Conservation (phyloP, 2,329 filamentous ascomycete species). For the Pyricularia pennisetigena region DNA sequence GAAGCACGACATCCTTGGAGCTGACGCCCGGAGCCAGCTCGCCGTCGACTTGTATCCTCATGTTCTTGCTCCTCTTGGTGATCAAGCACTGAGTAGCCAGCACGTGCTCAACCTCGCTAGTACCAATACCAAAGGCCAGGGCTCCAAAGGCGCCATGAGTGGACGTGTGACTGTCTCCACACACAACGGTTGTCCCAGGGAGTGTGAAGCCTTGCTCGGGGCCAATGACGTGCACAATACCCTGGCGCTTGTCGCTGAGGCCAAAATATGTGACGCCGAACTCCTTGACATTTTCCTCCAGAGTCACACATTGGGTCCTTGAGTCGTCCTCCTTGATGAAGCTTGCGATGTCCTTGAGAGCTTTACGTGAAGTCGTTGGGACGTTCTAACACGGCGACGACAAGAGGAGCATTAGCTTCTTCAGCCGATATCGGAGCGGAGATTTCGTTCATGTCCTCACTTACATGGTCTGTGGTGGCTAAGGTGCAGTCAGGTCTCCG, state of each 20-base stretch:
- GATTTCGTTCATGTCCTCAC: conserved; percentile 20
- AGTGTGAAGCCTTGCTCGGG: conserved; percentile 98
- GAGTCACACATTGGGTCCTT: conserved; percentile 83
- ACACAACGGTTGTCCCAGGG: conserved; percentile 92
- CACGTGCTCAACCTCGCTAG: conserved; percentile 97
- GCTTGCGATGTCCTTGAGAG: conserved; percentile 83
- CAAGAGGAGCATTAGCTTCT: conserved; percentile 3
- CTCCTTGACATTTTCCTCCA: conserved; percentile 95
- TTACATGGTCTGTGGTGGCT: conserved; percentile 91
- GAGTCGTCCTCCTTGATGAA: conserved; percentile 96
- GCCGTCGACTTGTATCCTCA: conserved; percentile 92
- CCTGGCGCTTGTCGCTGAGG: conserved; percentile 90
- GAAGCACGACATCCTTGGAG: conserved; percentile 90
- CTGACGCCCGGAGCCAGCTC: conserved; percentile 83
- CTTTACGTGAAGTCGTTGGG: conserved; percentile 82
- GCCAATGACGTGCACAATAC: conserved; percentile 96
- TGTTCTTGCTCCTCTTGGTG: conserved; percentile 94
- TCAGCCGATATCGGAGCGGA: not conserved
- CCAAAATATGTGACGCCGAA: conserved; percentile 97
- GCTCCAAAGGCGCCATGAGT: conserved; percentile 95
- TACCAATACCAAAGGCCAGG: conserved; percentile 94
- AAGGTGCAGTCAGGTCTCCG: conserved; percentile 94
- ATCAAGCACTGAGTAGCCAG: conserved; percentile 93
- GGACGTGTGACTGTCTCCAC: conserved; percentile 95
- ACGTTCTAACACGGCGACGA: conserved; percentile 57